These are phyloP conservation scores for Globisporangium recalcitrans DNA, from an alignment of 352 stramenopile species.

Conservation along the genomic window DNA sequence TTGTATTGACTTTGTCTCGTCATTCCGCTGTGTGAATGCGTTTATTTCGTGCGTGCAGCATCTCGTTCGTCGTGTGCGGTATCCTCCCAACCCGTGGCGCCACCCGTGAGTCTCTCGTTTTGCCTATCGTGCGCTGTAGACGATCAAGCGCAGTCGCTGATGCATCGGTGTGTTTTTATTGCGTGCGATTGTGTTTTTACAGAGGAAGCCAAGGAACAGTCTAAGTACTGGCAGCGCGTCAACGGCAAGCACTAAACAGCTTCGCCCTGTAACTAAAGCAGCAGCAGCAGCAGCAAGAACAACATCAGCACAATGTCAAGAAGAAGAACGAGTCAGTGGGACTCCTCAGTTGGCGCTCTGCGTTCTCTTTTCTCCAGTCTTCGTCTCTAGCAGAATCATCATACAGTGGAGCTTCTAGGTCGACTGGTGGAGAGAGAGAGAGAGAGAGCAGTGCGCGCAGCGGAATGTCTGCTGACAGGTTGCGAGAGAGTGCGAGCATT, in stretches of 20 bases:
- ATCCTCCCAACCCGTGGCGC: conserved; percentile 73
- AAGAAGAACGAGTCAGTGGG: conserved; percentile 3
- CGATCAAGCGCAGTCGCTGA: not conserved
- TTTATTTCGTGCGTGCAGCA: conserved; percentile 19
- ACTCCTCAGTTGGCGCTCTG: not conserved
- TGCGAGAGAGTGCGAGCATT: not conserved
- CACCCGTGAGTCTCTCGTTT: conserved; percentile 33
- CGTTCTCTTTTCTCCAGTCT: not conserved
- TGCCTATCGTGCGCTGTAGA: not conserved
- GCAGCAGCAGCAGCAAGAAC: not conserved
- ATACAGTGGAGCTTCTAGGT: conserved; percentile 1
- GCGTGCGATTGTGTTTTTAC: conserved; percentile 10
- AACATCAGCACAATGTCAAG: not conserved
- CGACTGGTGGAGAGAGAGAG: not conserved
- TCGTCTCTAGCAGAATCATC: not conserved
- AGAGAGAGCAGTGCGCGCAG: not conserved
- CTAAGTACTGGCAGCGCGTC: conserved; percentile 82
- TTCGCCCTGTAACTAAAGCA: conserved; percentile 3
- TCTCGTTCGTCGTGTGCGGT: conserved; percentile 78
- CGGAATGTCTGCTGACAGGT: not conserved
- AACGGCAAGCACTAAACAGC: conserved; percentile 81
- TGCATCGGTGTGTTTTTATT: not conserved
- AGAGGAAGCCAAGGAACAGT: conserved; percentile 83
- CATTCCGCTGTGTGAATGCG: not conserved
- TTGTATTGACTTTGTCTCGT: not conserved